phyloP scores from a whole-genome alignment of 2,329 filamentous ascomycete genomes.

The Aspergillus proliferans region DNA sequence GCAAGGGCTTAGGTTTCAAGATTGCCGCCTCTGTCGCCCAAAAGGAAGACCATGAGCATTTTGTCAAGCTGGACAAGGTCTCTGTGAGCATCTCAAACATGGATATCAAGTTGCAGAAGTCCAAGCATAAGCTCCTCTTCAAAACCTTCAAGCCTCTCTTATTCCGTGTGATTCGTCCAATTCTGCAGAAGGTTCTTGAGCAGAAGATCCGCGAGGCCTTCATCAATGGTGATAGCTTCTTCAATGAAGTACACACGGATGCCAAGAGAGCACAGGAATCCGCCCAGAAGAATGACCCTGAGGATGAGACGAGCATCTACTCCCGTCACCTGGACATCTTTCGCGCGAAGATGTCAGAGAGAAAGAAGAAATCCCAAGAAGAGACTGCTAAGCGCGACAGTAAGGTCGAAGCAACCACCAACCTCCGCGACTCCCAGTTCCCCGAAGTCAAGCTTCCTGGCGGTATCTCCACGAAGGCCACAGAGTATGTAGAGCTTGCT shows the following conservation, averaged over 20 bases:
- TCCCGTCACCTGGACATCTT: slow-evolving; percentile 73
- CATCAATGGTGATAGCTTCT: slow-evolving; percentile 63
- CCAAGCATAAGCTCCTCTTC: slow-evolving; percentile 90
- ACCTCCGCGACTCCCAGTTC: slow-evolving; percentile 88
- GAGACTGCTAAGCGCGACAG: slow-evolving; percentile 53
- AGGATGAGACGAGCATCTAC: slow-evolving; percentile 76
- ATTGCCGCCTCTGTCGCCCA: slow-evolving; percentile 79
- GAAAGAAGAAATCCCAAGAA: slow-evolving; percentile 63
- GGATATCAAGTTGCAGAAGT: slow-evolving; percentile 86
- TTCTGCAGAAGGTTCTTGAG: slow-evolving; percentile 79
- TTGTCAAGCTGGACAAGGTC: slow-evolving; percentile 92
- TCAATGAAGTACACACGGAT: slow-evolving; percentile 75
- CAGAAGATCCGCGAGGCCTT: slow-evolving; percentile 82
- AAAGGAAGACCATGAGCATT: slow-evolving; percentile 67
- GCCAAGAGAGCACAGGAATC: slow-evolving; percentile 66
- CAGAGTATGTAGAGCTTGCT: slow-evolving; percentile 84
- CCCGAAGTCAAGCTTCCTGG: slow-evolving; percentile 77
- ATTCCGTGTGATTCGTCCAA: slow-evolving; percentile 75
- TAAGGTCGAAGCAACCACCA: slow-evolving; percentile 76
- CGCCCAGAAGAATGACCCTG: slow-evolving; percentile 58
- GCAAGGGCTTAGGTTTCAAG: slow-evolving; percentile 84
- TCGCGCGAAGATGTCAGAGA: slow-evolving; percentile 66
- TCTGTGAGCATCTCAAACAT: slow-evolving; percentile 75
- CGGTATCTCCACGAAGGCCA: slow-evolving; percentile 87
- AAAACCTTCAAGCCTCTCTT: slow-evolving; percentile 78